phyloP scores from a whole-genome alignment of 139 green algal species.

The Chlamydomonas incerta region DNA sequence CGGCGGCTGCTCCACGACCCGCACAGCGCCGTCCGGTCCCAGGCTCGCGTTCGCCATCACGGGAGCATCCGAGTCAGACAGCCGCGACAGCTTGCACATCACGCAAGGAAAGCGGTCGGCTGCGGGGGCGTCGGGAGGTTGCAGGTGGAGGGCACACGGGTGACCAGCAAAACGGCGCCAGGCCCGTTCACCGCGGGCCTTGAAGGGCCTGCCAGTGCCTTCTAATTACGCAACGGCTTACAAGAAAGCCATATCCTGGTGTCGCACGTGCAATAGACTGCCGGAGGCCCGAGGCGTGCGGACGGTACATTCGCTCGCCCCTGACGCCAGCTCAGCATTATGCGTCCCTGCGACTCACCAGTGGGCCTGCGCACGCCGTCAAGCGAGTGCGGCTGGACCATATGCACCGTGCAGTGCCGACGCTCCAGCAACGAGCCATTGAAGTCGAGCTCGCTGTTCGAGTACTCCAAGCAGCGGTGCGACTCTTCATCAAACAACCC shows the following conservation, averaged over 20 bases:
- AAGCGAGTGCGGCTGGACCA: too few relatives aligned
- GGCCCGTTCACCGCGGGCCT: too few relatives aligned
- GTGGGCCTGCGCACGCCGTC: neutral
- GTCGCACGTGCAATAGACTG: too few relatives aligned
- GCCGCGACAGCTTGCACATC: neutral
- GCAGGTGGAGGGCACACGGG: too few relatives aligned
- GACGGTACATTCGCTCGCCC: too few relatives aligned
- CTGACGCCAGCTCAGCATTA: too few relatives aligned
- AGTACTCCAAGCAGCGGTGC: neutral
- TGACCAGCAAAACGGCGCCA: too few relatives aligned
- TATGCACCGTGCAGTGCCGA: neutral
- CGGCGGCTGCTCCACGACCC: neutral
- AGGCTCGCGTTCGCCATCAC: neutral
- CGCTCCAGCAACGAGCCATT: conserved; percentile 8
- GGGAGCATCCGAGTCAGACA: neutral
- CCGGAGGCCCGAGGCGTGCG: too few relatives aligned
- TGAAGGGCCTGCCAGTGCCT: neutral
- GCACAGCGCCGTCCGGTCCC: neutral
- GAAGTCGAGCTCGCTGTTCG: neutral
- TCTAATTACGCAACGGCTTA: neutral
- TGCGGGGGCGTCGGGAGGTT: neutral
- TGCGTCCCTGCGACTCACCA: neutral
- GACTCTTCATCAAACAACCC: neutral
- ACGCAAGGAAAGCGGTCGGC: conserved; percentile 6
- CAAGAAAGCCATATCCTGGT: too few relatives aligned